phyloP scores from a whole-genome alignment of 306 rosid genomes.

The Styphnolobium japonicum region DNA sequence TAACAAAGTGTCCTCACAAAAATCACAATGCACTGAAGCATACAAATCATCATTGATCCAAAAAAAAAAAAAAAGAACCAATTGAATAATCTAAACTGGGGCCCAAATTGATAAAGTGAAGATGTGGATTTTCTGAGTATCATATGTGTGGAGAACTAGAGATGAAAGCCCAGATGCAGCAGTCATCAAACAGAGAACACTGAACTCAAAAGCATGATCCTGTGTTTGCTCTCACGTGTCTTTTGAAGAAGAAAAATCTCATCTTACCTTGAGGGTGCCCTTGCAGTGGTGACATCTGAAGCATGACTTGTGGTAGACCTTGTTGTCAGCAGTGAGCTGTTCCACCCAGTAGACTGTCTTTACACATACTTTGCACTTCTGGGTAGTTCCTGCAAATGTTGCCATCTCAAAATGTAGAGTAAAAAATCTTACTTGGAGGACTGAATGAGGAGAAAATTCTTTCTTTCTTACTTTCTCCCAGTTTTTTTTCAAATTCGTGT shows the following conservation, averaged over 20 bases:
- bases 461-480: neutral
- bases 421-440: slow-evolving; percentile 16
- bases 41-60: slow-evolving; percentile 17
- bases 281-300: slow-evolving; percentile 97
- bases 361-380: slow-evolving; percentile 91
- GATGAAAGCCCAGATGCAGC: neutral
- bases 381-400: slow-evolving; percentile 83
- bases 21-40: neutral
- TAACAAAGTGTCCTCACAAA: neutral
- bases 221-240: neutral
- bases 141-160: neutral
- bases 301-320: slow-evolving; percentile 84
- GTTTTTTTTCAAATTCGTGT: slow-evolving; percentile 5
- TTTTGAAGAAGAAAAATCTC: neutral
- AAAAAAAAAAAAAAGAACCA: neutral
- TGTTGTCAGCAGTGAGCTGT: slow-evolving; percentile 82
- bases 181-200: slow-evolving; percentile 7
- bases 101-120: neutral
- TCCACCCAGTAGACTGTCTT: slow-evolving; percentile 91
- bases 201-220: neutral
- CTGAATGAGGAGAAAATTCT: neutral
- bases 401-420: slow-evolving; percentile 51
- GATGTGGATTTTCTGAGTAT: neutral
- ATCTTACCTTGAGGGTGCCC: slow-evolving; percentile 82
- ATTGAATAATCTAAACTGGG: neutral